Evolutionary conservation across 1,284 basidiomycete species (phyloP), one percentile per base, ranked within the genome.

Genomic region (Cryptococcus jaspeensis): DNA sequence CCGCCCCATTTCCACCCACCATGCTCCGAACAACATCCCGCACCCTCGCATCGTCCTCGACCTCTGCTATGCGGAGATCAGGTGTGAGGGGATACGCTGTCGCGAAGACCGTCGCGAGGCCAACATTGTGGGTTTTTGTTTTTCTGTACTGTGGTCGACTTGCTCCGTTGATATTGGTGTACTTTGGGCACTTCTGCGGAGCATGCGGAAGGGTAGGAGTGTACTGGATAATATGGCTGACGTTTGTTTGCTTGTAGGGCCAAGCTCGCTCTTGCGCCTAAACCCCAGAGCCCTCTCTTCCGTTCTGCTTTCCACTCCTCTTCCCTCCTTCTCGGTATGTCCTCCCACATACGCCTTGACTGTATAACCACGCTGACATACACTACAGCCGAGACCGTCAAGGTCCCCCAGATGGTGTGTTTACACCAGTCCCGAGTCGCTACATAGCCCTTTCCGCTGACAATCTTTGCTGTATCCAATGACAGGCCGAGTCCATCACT

Each of bases 341-440:
- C 9, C 3, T 35, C 22, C 13, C 39, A 23, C 25, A n/a, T n/a
- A n/a, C n/a, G n/a, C n/a, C n/a, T n/a, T n/a, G n/a, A n/a, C n/a
- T n/a, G n/a, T n/a, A n/a, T n/a, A n/a, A n/a, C 25, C 11, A 46
- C 2, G 15, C 37, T 28, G 32, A 11, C 47, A 18, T 20, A 15
- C 25, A 38, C 18, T 53, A 25, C 52, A 72, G 70, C 67, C 42
- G 88, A 94, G 79, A 90, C 89, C 56, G 85, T 99, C 72, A 94
- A 98, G 82, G 95, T 99, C 48, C 95, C 95, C 25, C 89, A 93
- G 79, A 97, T 99, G 94, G 76, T 76, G 3, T 58, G 69, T 63
- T 42, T 4, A 9, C 0, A 16, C 38, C n/a, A 23, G 23, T 12
- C 35, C 16, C 9, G 8, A 35, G 18, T 20, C 40, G 20, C 23